phyloP scores from a whole-genome alignment of 164 flowering plant genomes.

The Stephania cephalantha region DNA sequence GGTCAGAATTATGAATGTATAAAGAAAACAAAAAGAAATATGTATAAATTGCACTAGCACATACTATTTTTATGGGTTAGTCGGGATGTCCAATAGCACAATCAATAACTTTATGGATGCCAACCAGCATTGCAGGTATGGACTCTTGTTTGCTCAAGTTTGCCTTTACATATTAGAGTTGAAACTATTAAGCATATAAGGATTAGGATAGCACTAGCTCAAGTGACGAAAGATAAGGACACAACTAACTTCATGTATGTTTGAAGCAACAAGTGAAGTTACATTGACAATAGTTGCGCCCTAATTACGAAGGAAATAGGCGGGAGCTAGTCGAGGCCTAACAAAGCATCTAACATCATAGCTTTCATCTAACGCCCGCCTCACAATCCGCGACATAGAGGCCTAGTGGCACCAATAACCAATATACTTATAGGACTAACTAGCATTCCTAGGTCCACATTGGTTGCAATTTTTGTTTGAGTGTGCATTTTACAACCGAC shows the following conservation, averaged over 20 bases:
- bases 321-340: conserved; percentile 91
- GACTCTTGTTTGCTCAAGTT: conserved; percentile 92
- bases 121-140: conserved; percentile 90
- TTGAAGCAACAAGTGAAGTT: conserved; percentile 2
- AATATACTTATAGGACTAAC: conserved; percentile 82
- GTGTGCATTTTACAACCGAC: conserved; percentile 38
- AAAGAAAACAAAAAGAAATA: too few relatives aligned
- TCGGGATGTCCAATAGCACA: conserved; percentile 99
- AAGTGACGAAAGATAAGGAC: too few relatives aligned
- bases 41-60: background rate
- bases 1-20: too few relatives aligned
- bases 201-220: background rate
- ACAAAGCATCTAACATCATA: conserved; percentile 96
- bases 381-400: conserved; percentile 88
- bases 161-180: conserved; percentile 47
- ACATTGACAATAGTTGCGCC: conserved; percentile 98
- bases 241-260: background rate
- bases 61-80: conserved; percentile 88
- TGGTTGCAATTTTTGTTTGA: conserved; percentile 37
- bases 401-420: conserved; percentile 96
- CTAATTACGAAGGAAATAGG: conserved; percentile 99
- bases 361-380: conserved; percentile 92
- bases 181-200: background rate
- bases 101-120: conserved; percentile 86
- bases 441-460: conserved; percentile 83